Percentiles rank a stretch among this genome's conserved stretches.
phyloP scores from a whole-genome alignment of 495 filamentous ascomycete genomes.

The Rhizodiscina lignyota region DNA sequence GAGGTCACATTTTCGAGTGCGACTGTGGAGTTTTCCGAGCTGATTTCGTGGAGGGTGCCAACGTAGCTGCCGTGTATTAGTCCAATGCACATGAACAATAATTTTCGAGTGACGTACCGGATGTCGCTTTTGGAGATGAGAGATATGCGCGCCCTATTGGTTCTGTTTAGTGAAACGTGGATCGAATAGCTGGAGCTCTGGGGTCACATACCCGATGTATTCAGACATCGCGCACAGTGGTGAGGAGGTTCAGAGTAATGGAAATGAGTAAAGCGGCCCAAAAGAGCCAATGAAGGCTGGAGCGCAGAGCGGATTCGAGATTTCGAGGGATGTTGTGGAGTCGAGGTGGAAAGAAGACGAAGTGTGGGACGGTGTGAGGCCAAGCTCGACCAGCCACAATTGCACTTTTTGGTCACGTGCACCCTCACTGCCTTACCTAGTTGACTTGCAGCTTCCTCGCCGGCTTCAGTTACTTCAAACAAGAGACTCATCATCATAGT shows the following conservation, averaged over 20 bases:
- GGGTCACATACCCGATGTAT: conserved; percentile 38
- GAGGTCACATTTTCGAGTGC: conserved; percentile 90
- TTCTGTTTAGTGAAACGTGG: conserved; percentile 24
- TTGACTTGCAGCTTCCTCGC: too few relatives aligned
- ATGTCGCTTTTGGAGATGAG: conserved; percentile 97
- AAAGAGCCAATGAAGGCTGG: neutral
- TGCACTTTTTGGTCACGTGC: too few relatives aligned
- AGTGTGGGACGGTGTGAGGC: neutral
- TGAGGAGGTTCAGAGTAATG: conserved; percentile 3
- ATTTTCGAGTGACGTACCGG: conserved; percentile 58
- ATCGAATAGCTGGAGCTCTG: conserved; percentile 2
- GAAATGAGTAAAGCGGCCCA: conserved; percentile 1
- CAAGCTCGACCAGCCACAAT: too few relatives aligned
- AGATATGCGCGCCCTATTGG: conserved; percentile 66
- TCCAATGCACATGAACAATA: conserved; percentile 4
- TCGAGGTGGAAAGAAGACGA: neutral
- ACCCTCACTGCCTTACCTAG: too few relatives aligned
- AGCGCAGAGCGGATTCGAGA: neutral
- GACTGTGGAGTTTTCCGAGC: conserved; percentile 88
- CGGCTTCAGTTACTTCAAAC: too few relatives aligned
- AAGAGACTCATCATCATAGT: too few relatives aligned
- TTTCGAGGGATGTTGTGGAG: neutral
- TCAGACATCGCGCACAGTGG: conserved; percentile 35
- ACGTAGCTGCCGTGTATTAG: conserved; percentile 52
- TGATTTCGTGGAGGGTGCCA: conserved; percentile 92